Base-by-base conservation (phyloP, 768 basidiomycete species). In the Phallus indusiatus region DNA sequence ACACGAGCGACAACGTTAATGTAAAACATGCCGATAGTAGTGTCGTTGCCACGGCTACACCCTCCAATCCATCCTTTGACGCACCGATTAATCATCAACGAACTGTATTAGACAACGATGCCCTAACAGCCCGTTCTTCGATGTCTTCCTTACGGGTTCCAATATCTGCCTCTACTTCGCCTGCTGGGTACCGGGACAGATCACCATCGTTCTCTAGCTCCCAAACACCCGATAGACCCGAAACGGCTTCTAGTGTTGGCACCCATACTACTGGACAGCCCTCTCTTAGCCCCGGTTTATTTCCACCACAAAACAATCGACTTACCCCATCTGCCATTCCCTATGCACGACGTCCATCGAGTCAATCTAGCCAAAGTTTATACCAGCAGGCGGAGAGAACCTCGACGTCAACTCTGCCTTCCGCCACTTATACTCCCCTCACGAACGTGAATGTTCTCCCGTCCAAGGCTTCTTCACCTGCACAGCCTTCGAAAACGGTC, bases 301-400 rank as follows among this genome's bases (percentile, higher is more conserved):
- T 20, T 14, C 37, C 47, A 10, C 18, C 37, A 20, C 22, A 52
- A 9, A 52, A 20, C 57, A 59, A 37, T 69, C 85, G 93, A 60
- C 81, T 93, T 50, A 94, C 93, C 0, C 92, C 92, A 1, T 93
- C 90, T 24, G 89, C 90, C 14, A 95, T 95, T 60, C 93, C 93
- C 1, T 95, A 95, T 73, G 94, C 95, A 76, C 82, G 90, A 48
- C 86, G 93, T 36, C 92, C 91, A 8, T 89, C 90, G 24, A 94
- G 93, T 7, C 88, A 92, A 67, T 90, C 88, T 14, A 86, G 90
- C 80, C 86, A 90, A 62, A 70, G 59, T n/a, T 17, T 59, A 1
- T 59, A 59, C 50, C 57, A 59, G 47, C 60, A 59, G 50, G 35
- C 63, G n/a, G 53, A 55, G 34, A 9, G 52, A 36, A 68, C 71